Conservation (phyloP, 768 basidiomycete genomes). For the Termitomyces heimii region DNA sequence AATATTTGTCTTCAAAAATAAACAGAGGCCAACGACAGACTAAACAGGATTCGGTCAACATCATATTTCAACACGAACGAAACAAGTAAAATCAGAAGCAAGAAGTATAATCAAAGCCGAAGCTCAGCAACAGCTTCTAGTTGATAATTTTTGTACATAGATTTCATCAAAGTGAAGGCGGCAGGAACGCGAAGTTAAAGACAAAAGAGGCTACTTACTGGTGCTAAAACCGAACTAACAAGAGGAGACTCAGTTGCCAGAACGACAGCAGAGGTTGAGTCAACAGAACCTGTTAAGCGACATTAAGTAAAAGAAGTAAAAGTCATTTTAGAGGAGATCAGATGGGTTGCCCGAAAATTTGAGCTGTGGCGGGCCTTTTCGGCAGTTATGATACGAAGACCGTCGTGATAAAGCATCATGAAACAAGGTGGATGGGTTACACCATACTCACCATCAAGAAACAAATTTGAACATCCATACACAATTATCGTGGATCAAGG, state of each 20-base stretch:
- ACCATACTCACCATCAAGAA: conserved; percentile 26
- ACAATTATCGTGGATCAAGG: neutral
- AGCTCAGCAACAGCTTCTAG: conserved; percentile 90
- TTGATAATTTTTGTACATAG: conserved; percentile 16
- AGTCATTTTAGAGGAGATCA: conserved; percentile 35
- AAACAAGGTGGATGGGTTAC: conserved; percentile 5
- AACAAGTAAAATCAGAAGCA: conserved; percentile 24
- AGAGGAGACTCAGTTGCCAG: neutral
- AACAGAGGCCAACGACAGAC: neutral
- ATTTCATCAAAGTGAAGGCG: neutral
- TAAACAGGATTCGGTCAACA: conserved; percentile 9
- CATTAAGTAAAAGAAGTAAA: neutral
- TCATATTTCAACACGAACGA: neutral
- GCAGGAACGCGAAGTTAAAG: neutral
- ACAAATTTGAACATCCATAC: too few relatives aligned
- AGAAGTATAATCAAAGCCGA: conserved; percentile 51
- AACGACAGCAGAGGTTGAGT: neutral
- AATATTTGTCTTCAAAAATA: neutral
- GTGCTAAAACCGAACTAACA: too few relatives aligned
- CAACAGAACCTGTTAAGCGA: neutral
- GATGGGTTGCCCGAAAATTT: conserved; percentile 77
- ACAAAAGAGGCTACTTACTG: neutral
- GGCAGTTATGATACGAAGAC: conserved; percentile 83
- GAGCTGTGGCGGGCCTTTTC: conserved; percentile 95
- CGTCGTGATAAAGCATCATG: conserved; percentile 87